phyloP scores from a whole-genome alignment of 1,284 basidiomycete genomes.

The Cystobasidium pallidum region DNA sequence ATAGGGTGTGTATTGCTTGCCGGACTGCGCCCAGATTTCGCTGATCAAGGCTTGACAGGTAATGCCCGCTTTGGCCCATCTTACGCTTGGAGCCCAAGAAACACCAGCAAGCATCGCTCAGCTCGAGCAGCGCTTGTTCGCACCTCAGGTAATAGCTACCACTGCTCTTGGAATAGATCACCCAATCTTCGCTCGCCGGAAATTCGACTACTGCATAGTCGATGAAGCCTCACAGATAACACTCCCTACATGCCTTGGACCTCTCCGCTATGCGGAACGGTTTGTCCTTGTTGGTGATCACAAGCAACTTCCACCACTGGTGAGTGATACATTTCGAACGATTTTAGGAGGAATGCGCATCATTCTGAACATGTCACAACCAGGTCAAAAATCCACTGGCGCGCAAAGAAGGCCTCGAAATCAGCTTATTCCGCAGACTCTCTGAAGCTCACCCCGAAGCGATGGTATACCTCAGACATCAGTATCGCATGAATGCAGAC shows the following conservation, averaged over 20 bases:
- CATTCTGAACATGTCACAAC: neutral
- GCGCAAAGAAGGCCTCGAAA: conserved; percentile 79
- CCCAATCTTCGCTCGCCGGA: conserved; percentile 77
- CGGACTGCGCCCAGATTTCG: neutral
- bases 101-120: conserved; percentile 70
- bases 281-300: conserved; percentile 97
- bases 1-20: conserved; percentile 66
- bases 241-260: conserved; percentile 90
- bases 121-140: conserved; percentile 76
- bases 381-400: conserved; percentile 81
- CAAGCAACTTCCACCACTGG: conserved; percentile 91
- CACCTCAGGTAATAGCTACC: conserved; percentile 89
- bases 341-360: neutral
- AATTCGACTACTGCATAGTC: conserved; percentile 96
- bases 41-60: conserved; percentile 44
- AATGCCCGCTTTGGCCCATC: conserved; percentile 68
- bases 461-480: conserved; percentile 78
- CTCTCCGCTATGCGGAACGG: conserved; percentile 81
- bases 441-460: conserved; percentile 82
- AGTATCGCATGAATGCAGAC: conserved; percentile 96
- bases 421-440: conserved; percentile 84
- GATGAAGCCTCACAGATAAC: conserved; percentile 99
- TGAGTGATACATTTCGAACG: conserved; percentile 57
- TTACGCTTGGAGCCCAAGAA: conserved; percentile 67
- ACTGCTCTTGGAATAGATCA: conserved; percentile 92